Evolutionary conservation across 768 basidiomycete species (phyloP), one percentile per base, ranked within the genome.

Genomic region (Cystobasidium tubakii): DNA sequence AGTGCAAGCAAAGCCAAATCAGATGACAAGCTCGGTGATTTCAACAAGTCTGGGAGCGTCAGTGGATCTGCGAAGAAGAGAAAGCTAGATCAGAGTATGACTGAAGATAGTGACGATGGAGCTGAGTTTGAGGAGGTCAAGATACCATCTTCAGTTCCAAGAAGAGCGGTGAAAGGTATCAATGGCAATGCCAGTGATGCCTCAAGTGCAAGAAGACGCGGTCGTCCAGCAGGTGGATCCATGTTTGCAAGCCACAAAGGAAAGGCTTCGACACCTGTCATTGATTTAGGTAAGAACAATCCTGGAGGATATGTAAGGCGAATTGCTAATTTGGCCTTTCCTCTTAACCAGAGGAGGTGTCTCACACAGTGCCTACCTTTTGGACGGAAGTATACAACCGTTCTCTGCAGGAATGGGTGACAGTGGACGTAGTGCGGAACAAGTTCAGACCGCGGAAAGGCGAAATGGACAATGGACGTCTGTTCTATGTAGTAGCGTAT

Each of bases 311-410:
- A n/a, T n/a, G n/a, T n/a, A n/a, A n/a, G n/a, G n/a, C n/a, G n/a
- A n/a, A n/a, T n/a, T n/a, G n/a, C n/a, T n/a, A n/a, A n/a, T n/a
- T n/a, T n/a, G n/a, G n/a, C n/a, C n/a, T n/a, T n/a, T 29, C 43
- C 27, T 21, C 23, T 23, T 13, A 75, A 7, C 36, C 74, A 10
- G 66, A 60, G 46, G 73, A 76, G 0, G 43, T 73, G 10, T 12
- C 12, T 21, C 23, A 50, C 31, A 66, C 87, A 12, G 88, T 92
- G 1, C 94, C 95, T 0, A 88, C 93, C 1, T 91, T 93, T 81
- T 99, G 96, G 96, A 91, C 90, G 0, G 96, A 99, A 81, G 91
- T 96, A 0, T 99, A 93, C 82, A 94, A 92, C 9, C 88, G 91
- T 25, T 87, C 93, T 7, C 92, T 96, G 82, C 87, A 85, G 17